Evolutionary conservation across 208 protist species (phyloP).

Genomic region (Leishmania guyanensis): DNA sequence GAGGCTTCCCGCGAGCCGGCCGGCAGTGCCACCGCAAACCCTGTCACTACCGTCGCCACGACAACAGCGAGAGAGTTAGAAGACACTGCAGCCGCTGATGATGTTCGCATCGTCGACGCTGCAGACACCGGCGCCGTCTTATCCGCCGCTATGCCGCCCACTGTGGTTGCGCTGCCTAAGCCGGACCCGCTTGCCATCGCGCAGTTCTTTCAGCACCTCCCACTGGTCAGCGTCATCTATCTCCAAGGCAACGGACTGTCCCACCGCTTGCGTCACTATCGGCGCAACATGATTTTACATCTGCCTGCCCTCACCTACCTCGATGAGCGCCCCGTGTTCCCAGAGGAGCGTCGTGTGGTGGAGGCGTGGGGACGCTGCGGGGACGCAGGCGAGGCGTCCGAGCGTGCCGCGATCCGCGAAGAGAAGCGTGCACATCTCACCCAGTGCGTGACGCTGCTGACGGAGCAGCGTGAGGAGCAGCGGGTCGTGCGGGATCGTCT

Average conservation of each 20-base stretch:
- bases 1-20: slow-evolving; percentile 32
- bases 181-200: slow-evolving; percentile 51
- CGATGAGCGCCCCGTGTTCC: slow-evolving; percentile 89
- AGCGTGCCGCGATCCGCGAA: slow-evolving; percentile 74
- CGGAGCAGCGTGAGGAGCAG: slow-evolving; percentile 74
- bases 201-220: slow-evolving; percentile 77
- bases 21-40: not conserved
- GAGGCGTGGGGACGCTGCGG: slow-evolving; percentile 84
- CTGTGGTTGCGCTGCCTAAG: not conserved
- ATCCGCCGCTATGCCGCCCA: not conserved
- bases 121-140: not conserved
- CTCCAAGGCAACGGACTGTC: slow-evolving; percentile 82
- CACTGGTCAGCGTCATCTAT: slow-evolving; percentile 90
- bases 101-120: slow-evolving; percentile 43
- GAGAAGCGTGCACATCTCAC: slow-evolving; percentile 85
- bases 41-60: not conserved
- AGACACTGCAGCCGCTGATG: slow-evolving; percentile 21
- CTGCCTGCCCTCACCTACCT: slow-evolving; percentile 83
- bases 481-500: slow-evolving; percentile 73
- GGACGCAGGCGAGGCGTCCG: slow-evolving; percentile 62
- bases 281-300: slow-evolving; percentile 87
- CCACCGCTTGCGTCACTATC: slow-evolving; percentile 76
- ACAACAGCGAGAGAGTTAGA: not conserved
- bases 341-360: slow-evolving; percentile 81
- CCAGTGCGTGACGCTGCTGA: slow-evolving; percentile 72